Conservation (phyloP, 2,329 filamentous ascomycete species). For the Colletotrichum liaoningense region DNA sequence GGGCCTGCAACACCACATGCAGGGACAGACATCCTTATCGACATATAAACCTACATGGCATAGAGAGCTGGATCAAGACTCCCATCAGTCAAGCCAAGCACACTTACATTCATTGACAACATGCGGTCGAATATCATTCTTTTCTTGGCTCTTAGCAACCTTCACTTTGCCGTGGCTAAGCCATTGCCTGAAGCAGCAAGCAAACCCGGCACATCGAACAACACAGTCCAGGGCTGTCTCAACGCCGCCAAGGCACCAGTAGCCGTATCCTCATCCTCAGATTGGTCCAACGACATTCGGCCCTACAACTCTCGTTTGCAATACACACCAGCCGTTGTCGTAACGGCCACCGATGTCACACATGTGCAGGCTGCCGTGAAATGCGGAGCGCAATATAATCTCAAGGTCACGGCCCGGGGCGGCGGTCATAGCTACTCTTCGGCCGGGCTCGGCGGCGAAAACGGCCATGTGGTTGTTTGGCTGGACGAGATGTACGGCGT, state of each 20-base stretch:
- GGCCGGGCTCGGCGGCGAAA: constrained; percentile 59
- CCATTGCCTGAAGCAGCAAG: constrained; percentile 6
- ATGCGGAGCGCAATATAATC: constrained; percentile 53
- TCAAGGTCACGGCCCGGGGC: constrained; percentile 61
- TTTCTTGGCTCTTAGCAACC: neutral
- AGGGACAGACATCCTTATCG: neutral
- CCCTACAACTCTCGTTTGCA: constrained; percentile 47
- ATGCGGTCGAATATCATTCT: constrained; percentile 11
- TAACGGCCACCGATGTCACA: constrained; percentile 52
- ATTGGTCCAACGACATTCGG: constrained; percentile 37
- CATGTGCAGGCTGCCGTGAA: constrained; percentile 59
- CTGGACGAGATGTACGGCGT: constrained; percentile 58
- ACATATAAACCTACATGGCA: neutral
- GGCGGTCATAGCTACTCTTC: constrained; percentile 65
- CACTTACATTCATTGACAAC: neutral
- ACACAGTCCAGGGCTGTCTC: constrained; percentile 39
- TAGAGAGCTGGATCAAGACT: neutral
- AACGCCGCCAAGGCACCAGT: constrained; percentile 38
- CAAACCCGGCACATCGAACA: constrained; percentile 7
- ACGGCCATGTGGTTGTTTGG: constrained; percentile 60
- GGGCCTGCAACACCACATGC: neutral
- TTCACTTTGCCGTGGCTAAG: constrained; percentile 1
- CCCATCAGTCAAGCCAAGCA: neutral
- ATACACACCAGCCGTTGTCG: constrained; percentile 56
- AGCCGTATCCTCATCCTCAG: constrained; percentile 34